Evolutionary conservation across 2,329 filamentous ascomycete genomes (phyloP), one percentile per base, ranked within the genome.

Genomic region (Teratosphaeriaceae sp.): DNA sequence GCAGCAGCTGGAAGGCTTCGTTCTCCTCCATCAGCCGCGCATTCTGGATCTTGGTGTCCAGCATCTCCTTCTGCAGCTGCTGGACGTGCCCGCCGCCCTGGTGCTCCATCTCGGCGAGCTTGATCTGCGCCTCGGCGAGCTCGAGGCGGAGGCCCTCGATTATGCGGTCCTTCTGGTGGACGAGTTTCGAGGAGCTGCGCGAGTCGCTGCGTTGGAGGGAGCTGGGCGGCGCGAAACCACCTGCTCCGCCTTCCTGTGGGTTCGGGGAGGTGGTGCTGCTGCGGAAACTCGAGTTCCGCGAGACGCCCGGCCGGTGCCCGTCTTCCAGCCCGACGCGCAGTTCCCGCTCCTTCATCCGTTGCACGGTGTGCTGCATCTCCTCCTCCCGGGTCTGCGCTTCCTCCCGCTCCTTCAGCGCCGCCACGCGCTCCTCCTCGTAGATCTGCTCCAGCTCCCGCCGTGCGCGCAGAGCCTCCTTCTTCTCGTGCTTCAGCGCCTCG

Each of bases 11-110:
- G 67, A 95, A 98, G 67, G 88, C 94, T 67, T 98, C 92, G 59
- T 97, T 97, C 66, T 98, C 92, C 68, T 98, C 92, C 85, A 96
- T 92, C 50, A 98, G 73, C 35, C 89, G 80, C 44, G 92, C 92
- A 61, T 97, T 98, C 53, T 88, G 85, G 84, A 97, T 92, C 57
- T 89, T 87, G 29, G 88, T 84, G 61, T 97, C 90, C 67, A 96
- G 81, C 40, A 97, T 77, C 51, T 86, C 79, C 56, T 85, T 84
- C 68, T 97, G 89, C n/a, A 97, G 78, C 65, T 95, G 88, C 53
- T 87, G 85, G 59, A 95, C 71, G 21, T 85, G 82, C 35, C 88
- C 88, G 41, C 89, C 90, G 40, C 88, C 90, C 65, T 85, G 81
- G 63, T 96, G 95, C 67, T 97, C 89, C 42, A 92, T 82, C 65